These are phyloP conservation scores for Chaetoceros tenuissimus DNA, from an alignment of 108 stramenopile species.

Conservation along the genomic window DNA sequence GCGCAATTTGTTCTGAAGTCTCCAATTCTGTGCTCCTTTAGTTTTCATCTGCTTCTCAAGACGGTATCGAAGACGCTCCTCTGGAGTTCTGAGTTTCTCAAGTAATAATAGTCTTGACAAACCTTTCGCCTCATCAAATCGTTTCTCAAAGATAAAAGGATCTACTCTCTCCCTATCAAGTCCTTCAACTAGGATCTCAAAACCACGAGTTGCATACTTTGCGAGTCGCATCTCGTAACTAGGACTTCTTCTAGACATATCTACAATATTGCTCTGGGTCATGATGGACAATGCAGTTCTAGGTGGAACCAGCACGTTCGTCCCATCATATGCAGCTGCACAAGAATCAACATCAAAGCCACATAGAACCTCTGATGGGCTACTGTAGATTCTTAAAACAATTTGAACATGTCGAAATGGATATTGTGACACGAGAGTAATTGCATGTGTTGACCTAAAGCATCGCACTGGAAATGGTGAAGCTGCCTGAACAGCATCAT, in stretches of 20 bases:
- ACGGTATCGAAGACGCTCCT: constrained; percentile 15
- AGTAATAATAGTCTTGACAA: constrained; percentile 20
- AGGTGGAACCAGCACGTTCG: constrained; percentile 22
- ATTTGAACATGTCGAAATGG: constrained; percentile 38
- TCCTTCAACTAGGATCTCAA: constrained; percentile 9
- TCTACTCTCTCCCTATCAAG: constrained; percentile 5
- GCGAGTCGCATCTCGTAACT: constrained; percentile 43
- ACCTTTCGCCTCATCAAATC: constrained; percentile 24
- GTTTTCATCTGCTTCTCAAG: constrained; percentile 15
- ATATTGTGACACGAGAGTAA: constrained; percentile 35
- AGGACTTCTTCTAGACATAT: constrained; percentile 28
- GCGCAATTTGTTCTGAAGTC: neutral
- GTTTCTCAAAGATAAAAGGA: constrained; percentile 14
- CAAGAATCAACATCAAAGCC: constrained; percentile 42
- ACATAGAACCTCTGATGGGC: constrained; percentile 29
- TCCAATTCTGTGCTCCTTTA: constrained; percentile 7
- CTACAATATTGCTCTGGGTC: constrained; percentile 31
- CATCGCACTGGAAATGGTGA: constrained; percentile 21
- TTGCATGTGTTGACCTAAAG: constrained; percentile 22
- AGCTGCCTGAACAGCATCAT: constrained; percentile 29
- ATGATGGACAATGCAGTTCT: constrained; percentile 30
- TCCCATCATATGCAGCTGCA: constrained; percentile 28
- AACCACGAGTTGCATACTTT: constrained; percentile 39
- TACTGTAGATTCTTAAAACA: constrained; percentile 33
- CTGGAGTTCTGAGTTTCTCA: constrained; percentile 15